Evolutionary conservation across 2,329 filamentous ascomycete genomes (phyloP), one percentile per base, ranked within the genome.

Genomic region (Hirsutella thompsonii): DNA sequence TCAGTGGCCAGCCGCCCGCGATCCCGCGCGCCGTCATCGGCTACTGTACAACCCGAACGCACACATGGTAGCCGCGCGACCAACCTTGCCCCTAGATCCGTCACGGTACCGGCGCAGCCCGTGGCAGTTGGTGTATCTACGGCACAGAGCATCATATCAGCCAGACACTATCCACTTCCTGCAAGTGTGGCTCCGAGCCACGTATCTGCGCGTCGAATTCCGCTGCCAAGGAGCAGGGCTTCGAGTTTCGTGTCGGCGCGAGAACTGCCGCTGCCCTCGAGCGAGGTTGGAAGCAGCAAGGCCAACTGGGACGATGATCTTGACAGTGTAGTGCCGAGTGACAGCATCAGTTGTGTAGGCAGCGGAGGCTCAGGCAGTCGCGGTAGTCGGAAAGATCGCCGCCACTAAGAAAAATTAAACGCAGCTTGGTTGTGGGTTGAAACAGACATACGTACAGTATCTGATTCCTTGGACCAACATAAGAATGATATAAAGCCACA

Each of bases 281-380:
- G 67, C 41, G 56, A 55, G 3, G 55, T 57, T 4, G 65, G 66
- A 10, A 63, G 59, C 43, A 64, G 63, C 39, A 56, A 62, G 30
- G 59, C 57, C 8, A 53, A 57, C 33, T 64, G 62, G 55, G 66
- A 70, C 9, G 66, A 70, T 32, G 72, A 76, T 47, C 56, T 59
- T 39, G 67, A 63, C 38, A 77, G 72, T 49, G 60, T 80, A 29
- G 72, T 68, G 35, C 76, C 76, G 2, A 71, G 68, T 49, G 76
- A 80, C 52, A 79, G 75, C 50, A 76, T 80, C 42, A 78, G 74
- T 53, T 74, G 71, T 48, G 65, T 78, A n/a, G 75, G 73, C 19
- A 65, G 49, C 44, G 55, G 52, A 41, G 52, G 43, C 48, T 30
- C 10, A 8, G 46, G 41, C 21, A 49, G 51, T 43, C 47, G 53